These are phyloP conservation scores for Closterium sp. DNA, from an alignment of 139 green algal species.

Conservation along the genomic window DNA sequence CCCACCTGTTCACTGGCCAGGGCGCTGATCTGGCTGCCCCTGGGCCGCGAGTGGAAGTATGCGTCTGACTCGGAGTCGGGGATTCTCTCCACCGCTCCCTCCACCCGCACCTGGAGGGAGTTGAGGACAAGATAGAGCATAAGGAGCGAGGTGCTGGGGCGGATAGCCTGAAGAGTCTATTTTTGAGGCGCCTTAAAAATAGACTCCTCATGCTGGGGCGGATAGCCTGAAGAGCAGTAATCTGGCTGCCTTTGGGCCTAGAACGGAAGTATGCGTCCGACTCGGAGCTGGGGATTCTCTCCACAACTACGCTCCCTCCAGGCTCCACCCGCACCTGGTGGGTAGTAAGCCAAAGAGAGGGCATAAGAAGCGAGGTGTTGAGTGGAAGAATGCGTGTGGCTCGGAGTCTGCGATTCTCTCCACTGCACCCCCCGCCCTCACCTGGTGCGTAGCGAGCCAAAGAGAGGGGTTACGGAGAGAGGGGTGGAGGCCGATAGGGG, in stretches of 20 bases:
- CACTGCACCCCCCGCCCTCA: too few relatives aligned
- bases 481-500: background rate
- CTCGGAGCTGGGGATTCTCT: conserved; percentile 68
- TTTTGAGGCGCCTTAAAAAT: too few relatives aligned
- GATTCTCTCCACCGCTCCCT: conserved; percentile 73
- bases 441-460: background rate
- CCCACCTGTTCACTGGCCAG: conserved; percentile 69
- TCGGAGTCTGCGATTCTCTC: too few relatives aligned
- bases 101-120: conserved; percentile 70
- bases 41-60: conserved; percentile 82
- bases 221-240: conserved; percentile 65
- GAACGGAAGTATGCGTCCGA: conserved; percentile 78
- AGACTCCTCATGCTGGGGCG: too few relatives aligned
- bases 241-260: conserved; percentile 71
- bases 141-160: background rate
- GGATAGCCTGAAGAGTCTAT: background rate
- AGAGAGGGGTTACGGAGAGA: background rate
- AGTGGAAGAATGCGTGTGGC: too few relatives aligned
- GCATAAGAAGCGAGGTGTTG: background rate
- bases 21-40: conserved; percentile 74
- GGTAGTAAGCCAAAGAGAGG: background rate
- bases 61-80: conserved; percentile 66
- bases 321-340: conserved; percentile 69
- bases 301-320: conserved; percentile 78
- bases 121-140: background rate